A percentile compares a stretch with the other conserved stretches of the same genome.
Conservation (phyloP, 2,329 filamentous ascomycete species). For the Sordariomycetes sp. region DNA sequence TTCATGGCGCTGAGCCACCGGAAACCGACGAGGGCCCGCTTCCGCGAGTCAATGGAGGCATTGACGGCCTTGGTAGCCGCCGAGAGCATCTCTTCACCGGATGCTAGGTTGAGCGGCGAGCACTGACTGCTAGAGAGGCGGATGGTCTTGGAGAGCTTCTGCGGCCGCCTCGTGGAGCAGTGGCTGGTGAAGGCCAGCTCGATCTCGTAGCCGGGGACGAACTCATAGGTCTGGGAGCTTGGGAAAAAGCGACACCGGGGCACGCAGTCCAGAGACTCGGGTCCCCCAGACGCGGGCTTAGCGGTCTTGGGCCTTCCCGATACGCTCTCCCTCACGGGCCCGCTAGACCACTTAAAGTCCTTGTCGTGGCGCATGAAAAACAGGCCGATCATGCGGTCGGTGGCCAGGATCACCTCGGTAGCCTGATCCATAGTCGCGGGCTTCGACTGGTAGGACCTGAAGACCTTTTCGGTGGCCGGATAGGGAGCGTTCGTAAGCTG, state of each 20-base stretch:
- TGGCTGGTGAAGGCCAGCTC: constrained; percentile 29
- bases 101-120: constrained; percentile 29
- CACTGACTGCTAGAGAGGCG: constrained; percentile 31
- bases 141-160: constrained; percentile 23
- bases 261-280: constrained; percentile 30
- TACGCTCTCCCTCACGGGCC: constrained; percentile 23
- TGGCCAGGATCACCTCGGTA: constrained; percentile 32
- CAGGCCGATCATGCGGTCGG: constrained; percentile 34
- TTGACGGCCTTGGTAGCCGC: constrained; percentile 27
- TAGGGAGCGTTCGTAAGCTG: constrained; percentile 19
- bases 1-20: constrained; percentile 16
- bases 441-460: constrained; percentile 35
- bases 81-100: constrained; percentile 33
- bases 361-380: constrained; percentile 36
- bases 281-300: constrained; percentile 24
- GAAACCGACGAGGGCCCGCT: not conserved
- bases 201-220: constrained; percentile 34
- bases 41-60: constrained; percentile 18
- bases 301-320: constrained; percentile 22
- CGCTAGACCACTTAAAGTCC: constrained; percentile 32
- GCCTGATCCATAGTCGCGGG: constrained; percentile 26
- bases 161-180: constrained; percentile 18
- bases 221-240: constrained; percentile 29
- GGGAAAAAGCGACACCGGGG: constrained; percentile 30
- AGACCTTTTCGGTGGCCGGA: constrained; percentile 25